Base-by-base conservation (phyloP, 495 filamentous ascomycete species). In the Aspergillus diversus region DNA sequence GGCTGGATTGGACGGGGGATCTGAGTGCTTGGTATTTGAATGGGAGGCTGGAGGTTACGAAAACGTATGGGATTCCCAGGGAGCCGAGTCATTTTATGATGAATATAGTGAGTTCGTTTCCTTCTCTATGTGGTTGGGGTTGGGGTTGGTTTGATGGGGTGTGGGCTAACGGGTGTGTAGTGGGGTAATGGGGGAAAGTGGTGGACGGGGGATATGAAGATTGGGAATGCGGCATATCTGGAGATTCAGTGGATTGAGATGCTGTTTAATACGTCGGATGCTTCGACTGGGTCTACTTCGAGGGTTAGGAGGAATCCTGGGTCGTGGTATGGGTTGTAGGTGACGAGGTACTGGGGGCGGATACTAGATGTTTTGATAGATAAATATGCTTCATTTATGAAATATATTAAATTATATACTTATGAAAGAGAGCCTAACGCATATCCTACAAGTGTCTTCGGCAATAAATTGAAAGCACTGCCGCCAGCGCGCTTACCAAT, bases 181-280 rank as follows among this genome's bases (percentile, higher is more conserved):
- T 59, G 57, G 57, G 34, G 47, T 12, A 33, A 59, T 39, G 57
- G 57, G 1, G 57, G 57, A 15, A 27, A 27, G 21, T 5, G 12
- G 1, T 59, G 57, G 57, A 35, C 57, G 4, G 57, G 57, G 1
- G 16, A 49, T 1, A 49, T 50, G 33, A 33, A 35, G 0, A 8
- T 39, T 35, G 57, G 46, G n/a, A 0, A 46, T 13, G 57, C 57
- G 1, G 47, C 57, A 2, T 59, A 59, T 51, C 46, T 59, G 0
- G 57, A 59, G 8, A 59, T 59, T 16, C 12, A 59, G 57, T 51
- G 46, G 57, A 51, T 59, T 31, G 57, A 59, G 32, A 51, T 59
- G 27, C 11, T 59, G 16, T 59, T 21, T 42, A 59, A 59, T 33
- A 52, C 47, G 33, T 46, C 39, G 11, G 33, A 43, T 43, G 5